Evolutionary conservation across 1,284 basidiomycete genomes (phyloP).

Genomic region (Volvariella surrecta): DNA sequence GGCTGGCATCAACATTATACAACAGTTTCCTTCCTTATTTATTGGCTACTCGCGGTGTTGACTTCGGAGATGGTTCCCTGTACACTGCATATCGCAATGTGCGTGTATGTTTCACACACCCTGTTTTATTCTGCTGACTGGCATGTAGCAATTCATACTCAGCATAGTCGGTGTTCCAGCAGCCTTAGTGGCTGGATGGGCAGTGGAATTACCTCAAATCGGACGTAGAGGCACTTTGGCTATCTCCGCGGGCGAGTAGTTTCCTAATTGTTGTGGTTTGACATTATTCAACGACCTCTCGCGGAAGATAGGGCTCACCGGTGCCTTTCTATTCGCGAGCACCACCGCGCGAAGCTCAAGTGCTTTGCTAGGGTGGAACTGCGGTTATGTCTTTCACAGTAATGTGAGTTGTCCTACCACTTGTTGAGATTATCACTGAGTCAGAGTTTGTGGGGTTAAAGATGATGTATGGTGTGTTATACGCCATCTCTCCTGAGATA

Average conservation of each 20-base stretch:
- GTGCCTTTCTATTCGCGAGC: slow-evolving; percentile 58
- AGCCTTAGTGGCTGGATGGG: slow-evolving; percentile 50
- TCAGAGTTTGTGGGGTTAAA: slow-evolving; percentile 13
- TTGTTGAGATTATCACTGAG: not conserved
- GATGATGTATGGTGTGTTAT: slow-evolving; percentile 71
- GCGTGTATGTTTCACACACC: slow-evolving; percentile 12
- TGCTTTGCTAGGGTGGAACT: slow-evolving; percentile 66
- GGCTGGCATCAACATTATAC: slow-evolving; percentile 57
- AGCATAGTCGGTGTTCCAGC: slow-evolving; percentile 64
- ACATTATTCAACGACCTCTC: slow-evolving; percentile 23
- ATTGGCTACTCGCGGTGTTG: slow-evolving; percentile 47
- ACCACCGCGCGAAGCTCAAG: slow-evolving; percentile 58
- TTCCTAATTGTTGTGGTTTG: slow-evolving; percentile 7
- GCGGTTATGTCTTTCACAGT: slow-evolving; percentile 53
- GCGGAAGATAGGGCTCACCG: slow-evolving; percentile 44
- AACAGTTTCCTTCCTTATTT: slow-evolving; percentile 59
- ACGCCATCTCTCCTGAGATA: slow-evolving; percentile 57
- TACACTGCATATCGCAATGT: slow-evolving; percentile 62
- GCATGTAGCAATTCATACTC: slow-evolving; percentile 49
- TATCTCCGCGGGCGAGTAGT: slow-evolving; percentile 31
- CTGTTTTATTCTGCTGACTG: not conserved
- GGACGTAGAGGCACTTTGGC: slow-evolving; percentile 59
- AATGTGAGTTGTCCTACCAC: slow-evolving; percentile 29
- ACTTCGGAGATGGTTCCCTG: slow-evolving; percentile 49
- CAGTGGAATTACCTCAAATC: slow-evolving; percentile 49